These are phyloP conservation scores for Rhodosporidiobolus sp. DNA, from an alignment of 768 basidiomycete genomes.

Conservation along the genomic window DNA sequence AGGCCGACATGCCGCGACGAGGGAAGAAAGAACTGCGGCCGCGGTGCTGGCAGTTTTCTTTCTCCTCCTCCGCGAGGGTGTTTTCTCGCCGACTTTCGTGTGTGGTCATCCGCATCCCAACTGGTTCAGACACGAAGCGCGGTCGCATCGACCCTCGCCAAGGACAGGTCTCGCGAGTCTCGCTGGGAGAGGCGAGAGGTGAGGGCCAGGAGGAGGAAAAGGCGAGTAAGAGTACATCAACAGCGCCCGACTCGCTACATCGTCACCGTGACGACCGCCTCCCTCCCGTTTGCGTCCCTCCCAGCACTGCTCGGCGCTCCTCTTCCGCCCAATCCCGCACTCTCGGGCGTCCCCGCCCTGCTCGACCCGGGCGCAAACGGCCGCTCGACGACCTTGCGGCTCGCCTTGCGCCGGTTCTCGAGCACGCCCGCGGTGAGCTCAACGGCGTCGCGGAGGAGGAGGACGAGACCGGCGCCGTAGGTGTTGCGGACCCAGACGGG, in stretches of 20 bases:
- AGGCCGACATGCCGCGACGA: no score
- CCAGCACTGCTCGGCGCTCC: neutral
- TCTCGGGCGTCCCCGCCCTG: neutral
- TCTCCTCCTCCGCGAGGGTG: no score
- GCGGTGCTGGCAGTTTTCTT: no score
- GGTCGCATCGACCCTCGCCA: no score
- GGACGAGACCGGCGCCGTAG: conserved; percentile 41
- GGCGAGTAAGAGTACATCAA: no score
- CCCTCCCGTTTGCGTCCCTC: neutral
- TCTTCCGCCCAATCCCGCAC: neutral
- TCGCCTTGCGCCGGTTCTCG: conserved; percentile 20
- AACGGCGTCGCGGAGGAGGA: conserved; percentile 28
- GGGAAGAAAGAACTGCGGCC: no score
- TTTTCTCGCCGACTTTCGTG: no score
- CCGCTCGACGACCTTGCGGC: conserved; percentile 25
- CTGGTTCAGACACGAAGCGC: no score
- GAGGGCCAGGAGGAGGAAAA: no score
- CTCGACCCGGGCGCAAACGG: conserved; percentile 2
- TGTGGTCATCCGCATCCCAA: no score
- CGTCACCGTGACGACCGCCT: neutral
- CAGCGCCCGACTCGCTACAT: neutral
- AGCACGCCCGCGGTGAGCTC: conserved; percentile 12
- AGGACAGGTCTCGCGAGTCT: no score
- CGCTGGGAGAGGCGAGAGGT: no score
- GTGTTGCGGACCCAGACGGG: conserved; percentile 46